Base-by-base conservation (phyloP, 306 rosid species). In the Glycine tomentella region DNA sequence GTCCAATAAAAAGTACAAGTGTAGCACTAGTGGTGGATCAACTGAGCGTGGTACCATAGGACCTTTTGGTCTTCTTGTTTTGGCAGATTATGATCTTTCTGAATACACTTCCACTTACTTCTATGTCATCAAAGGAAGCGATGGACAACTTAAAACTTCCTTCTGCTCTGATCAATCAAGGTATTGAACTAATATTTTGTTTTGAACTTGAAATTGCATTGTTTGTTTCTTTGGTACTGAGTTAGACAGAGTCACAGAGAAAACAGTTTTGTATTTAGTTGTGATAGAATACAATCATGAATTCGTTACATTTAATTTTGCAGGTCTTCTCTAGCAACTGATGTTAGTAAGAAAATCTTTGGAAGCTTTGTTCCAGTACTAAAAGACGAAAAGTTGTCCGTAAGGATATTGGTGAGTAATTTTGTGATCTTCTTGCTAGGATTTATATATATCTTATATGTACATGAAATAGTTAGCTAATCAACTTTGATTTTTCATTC, bases 81-180 rank as follows among this genome's bases (percentile, higher is more conserved):
- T 94, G 9, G 98, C 97, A 16, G 94, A 94, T 75, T 83, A 87
- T 0, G 80, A 14, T 69, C 93, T 86, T 36, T 76, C 91, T 0
- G 98, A 94, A 84, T 85, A 86, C 9, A 94, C 98, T 83, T 87
- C 98, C 5, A 86, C 89, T 0, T 94, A 89, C 88, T 94, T 94
- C 63, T 94, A 92, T 84, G 84, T 92, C 6, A 84, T 77, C 51
- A 92, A 92, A 86, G 92, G 90, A 73, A 58, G 80, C 3, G 80
- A 86, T 55, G 93, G 92, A 70, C 74, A 80, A 69, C 88, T 92
- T 55, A 84, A 86, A 73, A 89, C 95, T 50, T 84, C 72, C 71
- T 90, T 90, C 72, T 94, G 98, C 77, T 78, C 87, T 46, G 98
- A 94, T 74, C 97, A 92, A 74, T 74, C 90, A 78, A 88, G 91